Percentiles rank a stretch among this genome's conserved stretches.
phyloP scores from a whole-genome alignment of 441 rosid species.

The Erodium chrysanthum region DNA sequence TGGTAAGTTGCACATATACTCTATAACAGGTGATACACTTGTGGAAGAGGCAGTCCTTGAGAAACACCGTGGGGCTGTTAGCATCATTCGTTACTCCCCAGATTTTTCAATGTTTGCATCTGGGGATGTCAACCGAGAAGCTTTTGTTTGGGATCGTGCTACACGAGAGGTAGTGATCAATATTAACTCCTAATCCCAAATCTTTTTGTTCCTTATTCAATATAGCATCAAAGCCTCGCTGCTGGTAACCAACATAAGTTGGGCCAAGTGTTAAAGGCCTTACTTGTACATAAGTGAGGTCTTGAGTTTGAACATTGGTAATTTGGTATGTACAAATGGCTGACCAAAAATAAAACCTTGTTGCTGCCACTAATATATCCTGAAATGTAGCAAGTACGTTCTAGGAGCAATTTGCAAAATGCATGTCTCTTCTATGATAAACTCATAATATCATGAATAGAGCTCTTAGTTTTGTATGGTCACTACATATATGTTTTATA shows the following conservation, averaged over 20 bases:
- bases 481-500: too few relatives aligned
- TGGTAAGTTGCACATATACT: slow-evolving; percentile 71
- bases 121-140: slow-evolving; percentile 83
- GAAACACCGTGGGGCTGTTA: slow-evolving; percentile 83
- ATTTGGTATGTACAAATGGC: too few relatives aligned
- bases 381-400: background rate
- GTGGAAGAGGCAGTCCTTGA: slow-evolving; percentile 68
- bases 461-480: background rate
- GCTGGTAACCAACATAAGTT: too few relatives aligned
- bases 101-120: slow-evolving; percentile 89
- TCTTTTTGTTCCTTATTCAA: background rate
- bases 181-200: background rate
- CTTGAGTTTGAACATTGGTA: too few relatives aligned
- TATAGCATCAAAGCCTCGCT: background rate
- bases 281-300: too few relatives aligned
- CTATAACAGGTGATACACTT: slow-evolving; percentile 57
- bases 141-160: slow-evolving; percentile 74
- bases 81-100: slow-evolving; percentile 73
- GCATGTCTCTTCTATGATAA: background rate
- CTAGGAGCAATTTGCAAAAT: background rate
- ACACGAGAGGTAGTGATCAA: slow-evolving; percentile 60
- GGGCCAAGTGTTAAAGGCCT: too few relatives aligned
- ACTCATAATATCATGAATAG: background rate
- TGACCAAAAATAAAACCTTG: too few relatives aligned
- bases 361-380: background rate